These are phyloP conservation scores for Naganishia sp. DNA, from an alignment of 1,284 basidiomycete species.

Conservation along the genomic window DNA sequence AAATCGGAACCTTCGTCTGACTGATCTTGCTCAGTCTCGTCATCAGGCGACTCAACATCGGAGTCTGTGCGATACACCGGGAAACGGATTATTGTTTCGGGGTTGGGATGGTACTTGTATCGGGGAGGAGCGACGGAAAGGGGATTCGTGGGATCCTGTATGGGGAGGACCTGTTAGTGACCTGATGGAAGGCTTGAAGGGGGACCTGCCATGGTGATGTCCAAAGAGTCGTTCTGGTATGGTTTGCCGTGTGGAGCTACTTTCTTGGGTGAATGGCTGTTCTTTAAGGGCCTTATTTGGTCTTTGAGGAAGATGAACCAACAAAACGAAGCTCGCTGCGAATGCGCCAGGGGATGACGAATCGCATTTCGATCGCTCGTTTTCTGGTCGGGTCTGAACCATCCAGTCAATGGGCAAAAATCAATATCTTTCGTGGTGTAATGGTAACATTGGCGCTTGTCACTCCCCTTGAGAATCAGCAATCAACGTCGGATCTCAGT, in stretches of 20 bases:
- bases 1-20: slow-evolving; percentile 21
- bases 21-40: background rate
- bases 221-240: background rate
- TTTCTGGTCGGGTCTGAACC: too few relatives aligned
- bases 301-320: background rate
- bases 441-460: slow-evolving; percentile 28
- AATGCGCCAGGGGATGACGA: background rate
- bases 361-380: background rate
- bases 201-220: background rate
- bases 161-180: background rate
- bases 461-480: background rate
- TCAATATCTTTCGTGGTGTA: slow-evolving; percentile 26
- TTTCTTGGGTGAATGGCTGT: too few relatives aligned
- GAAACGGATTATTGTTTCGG: slow-evolving; percentile 12
- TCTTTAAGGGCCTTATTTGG: too few relatives aligned
- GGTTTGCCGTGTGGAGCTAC: background rate
- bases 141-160: slow-evolving; percentile 23
- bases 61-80: slow-evolving; percentile 15
- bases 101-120: slow-evolving; percentile 24
- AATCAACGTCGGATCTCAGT: too few relatives aligned
- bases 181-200: background rate
- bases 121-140: slow-evolving; percentile 26
- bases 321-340: background rate
- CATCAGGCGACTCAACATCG: background rate
- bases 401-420: background rate